phyloP scores from a whole-genome alignment of 768 basidiomycete species.

The Postia placenta region DNA sequence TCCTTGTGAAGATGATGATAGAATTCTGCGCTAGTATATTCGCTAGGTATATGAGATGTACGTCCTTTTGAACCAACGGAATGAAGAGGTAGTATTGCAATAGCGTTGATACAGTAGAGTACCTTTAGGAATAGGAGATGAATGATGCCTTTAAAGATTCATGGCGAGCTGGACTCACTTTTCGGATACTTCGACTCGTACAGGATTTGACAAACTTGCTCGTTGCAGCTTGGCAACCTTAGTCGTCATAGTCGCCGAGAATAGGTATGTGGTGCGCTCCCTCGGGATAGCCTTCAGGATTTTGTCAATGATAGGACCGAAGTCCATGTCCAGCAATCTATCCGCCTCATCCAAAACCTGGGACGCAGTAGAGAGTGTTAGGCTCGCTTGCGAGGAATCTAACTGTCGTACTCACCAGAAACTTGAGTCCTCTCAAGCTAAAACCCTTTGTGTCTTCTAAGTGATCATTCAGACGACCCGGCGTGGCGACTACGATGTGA shows the following conservation, averaged over 20 bases:
- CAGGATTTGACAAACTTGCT: conserved; percentile 90
- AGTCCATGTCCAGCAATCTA: conserved; percentile 92
- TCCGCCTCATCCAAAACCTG: conserved; percentile 99
- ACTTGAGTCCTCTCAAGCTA: conserved; percentile 77
- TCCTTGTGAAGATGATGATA: conserved; percentile 94
- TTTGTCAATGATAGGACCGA: conserved; percentile 92
- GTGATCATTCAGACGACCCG: conserved; percentile 89
- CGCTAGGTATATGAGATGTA: conserved; percentile 81
- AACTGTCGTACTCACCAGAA: conserved; percentile 53
- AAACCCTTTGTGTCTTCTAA: conserved; percentile 98
- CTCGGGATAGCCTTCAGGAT: conserved; percentile 93
- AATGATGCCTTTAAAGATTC: background rate
- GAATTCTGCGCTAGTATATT: conserved; percentile 89
- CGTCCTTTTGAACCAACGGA: conserved; percentile 88
- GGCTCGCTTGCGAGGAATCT: background rate
- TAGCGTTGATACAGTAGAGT: conserved; percentile 93
- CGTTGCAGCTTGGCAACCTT: conserved; percentile 96
- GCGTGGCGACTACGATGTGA: conserved; percentile 93
- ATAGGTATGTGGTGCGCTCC: conserved; percentile 92
- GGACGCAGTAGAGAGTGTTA: background rate
- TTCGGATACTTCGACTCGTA: conserved; percentile 86
- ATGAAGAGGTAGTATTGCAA: conserved; percentile 95
- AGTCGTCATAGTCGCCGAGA: conserved; percentile 98
- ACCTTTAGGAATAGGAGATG: conserved; percentile 47
- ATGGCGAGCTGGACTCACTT: conserved; percentile 52